These are phyloP conservation scores for Discostella stelligera DNA, from an alignment of 352 stramenopile genomes.

Conservation along the genomic window DNA sequence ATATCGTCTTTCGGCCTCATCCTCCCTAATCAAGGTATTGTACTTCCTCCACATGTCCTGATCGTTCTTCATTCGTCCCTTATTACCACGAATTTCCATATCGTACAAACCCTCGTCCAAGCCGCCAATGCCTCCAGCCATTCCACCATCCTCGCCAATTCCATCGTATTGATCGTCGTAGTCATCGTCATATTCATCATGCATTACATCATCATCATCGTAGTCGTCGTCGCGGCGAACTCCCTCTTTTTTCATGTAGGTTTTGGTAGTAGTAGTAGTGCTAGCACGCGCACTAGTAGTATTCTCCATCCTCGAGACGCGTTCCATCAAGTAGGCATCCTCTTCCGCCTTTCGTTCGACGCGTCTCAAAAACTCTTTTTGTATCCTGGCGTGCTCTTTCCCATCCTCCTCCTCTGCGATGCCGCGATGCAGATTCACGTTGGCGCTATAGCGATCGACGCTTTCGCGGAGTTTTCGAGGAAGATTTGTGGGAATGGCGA, in stretches of 20 bases:
- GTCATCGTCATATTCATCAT: conserved; percentile 80
- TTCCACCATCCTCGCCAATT: conserved; percentile 53
- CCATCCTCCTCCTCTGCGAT: conserved; percentile 39
- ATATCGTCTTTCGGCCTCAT: conserved; percentile 49
- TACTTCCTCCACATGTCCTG: conserved; percentile 66
- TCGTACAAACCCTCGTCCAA: conserved; percentile 57
- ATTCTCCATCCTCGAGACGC: conserved; percentile 26
- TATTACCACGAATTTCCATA: conserved; percentile 69
- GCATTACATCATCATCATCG: conserved; percentile 3
- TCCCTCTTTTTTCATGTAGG: conserved; percentile 3
- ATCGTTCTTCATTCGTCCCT: conserved; percentile 42
- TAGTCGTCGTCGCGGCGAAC: conserved; percentile 3
- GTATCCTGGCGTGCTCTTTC: conserved; percentile 43
- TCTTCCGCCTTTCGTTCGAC: conserved; percentile 52
- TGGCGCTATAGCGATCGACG: conserved; percentile 42
- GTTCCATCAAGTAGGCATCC: conserved; percentile 50
- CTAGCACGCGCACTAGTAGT: too few relatives aligned
- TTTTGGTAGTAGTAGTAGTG: too few relatives aligned
- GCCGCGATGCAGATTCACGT: conserved; percentile 48
- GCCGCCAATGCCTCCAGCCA: conserved; percentile 49
- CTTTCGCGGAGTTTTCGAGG: conserved; percentile 43
- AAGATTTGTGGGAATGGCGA: conserved; percentile 41
- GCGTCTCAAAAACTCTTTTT: conserved; percentile 44
- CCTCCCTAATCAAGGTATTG: conserved; percentile 53
- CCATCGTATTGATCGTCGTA: conserved; percentile 84